Conservation (phyloP, 345 rosid species). For the Populus alba region DNA sequence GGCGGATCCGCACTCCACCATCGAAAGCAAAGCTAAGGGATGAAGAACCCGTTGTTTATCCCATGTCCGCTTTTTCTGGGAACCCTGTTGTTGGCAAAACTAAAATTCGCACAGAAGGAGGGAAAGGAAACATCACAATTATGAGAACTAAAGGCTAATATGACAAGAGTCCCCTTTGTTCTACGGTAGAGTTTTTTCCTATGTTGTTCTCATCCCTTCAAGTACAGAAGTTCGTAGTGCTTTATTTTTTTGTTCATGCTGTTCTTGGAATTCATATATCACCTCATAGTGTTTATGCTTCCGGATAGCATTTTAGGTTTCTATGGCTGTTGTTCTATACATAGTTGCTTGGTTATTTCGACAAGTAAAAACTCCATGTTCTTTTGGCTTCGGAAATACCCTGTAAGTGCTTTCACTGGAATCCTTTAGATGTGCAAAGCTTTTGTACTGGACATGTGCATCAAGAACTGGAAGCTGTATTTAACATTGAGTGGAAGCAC, state of each 20-base stretch:
- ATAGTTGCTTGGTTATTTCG: slow-evolving; percentile 11
- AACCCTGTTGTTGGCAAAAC: slow-evolving; percentile 98
- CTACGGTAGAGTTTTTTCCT: slow-evolving; percentile 21
- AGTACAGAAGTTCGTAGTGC: slow-evolving; percentile 18
- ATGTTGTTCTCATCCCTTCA: slow-evolving; percentile 22
- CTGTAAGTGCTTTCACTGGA: slow-evolving; percentile 1
- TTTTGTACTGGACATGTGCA: background rate
- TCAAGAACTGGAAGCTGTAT: background rate
- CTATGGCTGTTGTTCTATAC: slow-evolving; percentile 19
- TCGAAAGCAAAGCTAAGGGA: slow-evolving; percentile 47
- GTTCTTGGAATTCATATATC: slow-evolving; percentile 32
- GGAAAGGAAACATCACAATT: slow-evolving; percentile 96
- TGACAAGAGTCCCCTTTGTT: slow-evolving; percentile 16
- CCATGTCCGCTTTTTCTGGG: slow-evolving; percentile 96
- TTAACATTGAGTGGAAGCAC: background rate
- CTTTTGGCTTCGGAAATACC: background rate
- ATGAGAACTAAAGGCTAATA: slow-evolving; percentile 88
- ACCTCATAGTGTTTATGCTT: slow-evolving; percentile 30
- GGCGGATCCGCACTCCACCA: slow-evolving; percentile 64
- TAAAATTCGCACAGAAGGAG: slow-evolving; percentile 94
- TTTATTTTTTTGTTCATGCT: background rate
- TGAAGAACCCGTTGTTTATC: slow-evolving; percentile 58
- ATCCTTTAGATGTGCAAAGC: background rate
- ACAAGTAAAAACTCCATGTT: background rate
- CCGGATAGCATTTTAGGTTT: slow-evolving; percentile 23